Percentiles rank a stretch among this genome's conserved stretches.
phyloP scores from a whole-genome alignment of 345 rosid genomes.

The Erysimum cheiranthoides region DNA sequence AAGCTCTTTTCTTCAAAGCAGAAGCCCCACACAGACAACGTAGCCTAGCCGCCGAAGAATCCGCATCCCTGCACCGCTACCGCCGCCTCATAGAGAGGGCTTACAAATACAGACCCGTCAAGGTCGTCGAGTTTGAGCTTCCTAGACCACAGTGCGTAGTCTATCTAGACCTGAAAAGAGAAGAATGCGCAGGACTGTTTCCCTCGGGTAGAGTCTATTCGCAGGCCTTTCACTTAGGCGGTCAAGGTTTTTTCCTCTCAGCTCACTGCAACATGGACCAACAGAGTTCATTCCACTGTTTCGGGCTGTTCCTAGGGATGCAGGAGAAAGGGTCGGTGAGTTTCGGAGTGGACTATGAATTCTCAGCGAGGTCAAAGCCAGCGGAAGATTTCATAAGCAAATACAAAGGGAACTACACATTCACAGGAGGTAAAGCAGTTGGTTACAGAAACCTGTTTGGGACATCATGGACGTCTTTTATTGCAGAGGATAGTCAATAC shows the following conservation, averaged over 20 bases:
- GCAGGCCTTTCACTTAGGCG: conserved; percentile 97
- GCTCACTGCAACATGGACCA: conserved; percentile 99
- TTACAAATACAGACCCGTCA: conserved; percentile 92
- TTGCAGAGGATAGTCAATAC: conserved; percentile 79
- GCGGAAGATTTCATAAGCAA: conserved; percentile 82
- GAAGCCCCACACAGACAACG: conserved; percentile 93
- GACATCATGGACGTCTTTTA: conserved; percentile 77
- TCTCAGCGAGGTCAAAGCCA: conserved; percentile 89
- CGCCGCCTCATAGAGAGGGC: conserved; percentile 85
- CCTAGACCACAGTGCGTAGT: conserved; percentile 93
- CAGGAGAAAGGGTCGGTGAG: conserved; percentile 94
- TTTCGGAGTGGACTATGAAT: conserved; percentile 94
- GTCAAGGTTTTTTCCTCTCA: conserved; percentile 95
- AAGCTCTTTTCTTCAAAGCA: conserved; percentile 95
- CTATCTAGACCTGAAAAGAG: conserved; percentile 85
- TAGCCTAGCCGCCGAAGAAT: conserved; percentile 75
- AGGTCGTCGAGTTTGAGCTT: conserved; percentile 89
- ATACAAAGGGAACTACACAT: conserved; percentile 93
- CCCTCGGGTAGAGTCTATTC: conserved; percentile 91
- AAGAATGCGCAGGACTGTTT: conserved; percentile 77
- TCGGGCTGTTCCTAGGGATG: conserved; percentile 95
- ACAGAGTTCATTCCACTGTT: conserved; percentile 90
- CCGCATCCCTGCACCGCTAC: conserved; percentile 49
- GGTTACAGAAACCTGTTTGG: conserved; percentile 92
- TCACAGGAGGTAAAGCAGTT: conserved; percentile 95